phyloP scores from a whole-genome alignment of 2,329 filamentous ascomycete genomes.

The Pyricularia pennisetigena region DNA sequence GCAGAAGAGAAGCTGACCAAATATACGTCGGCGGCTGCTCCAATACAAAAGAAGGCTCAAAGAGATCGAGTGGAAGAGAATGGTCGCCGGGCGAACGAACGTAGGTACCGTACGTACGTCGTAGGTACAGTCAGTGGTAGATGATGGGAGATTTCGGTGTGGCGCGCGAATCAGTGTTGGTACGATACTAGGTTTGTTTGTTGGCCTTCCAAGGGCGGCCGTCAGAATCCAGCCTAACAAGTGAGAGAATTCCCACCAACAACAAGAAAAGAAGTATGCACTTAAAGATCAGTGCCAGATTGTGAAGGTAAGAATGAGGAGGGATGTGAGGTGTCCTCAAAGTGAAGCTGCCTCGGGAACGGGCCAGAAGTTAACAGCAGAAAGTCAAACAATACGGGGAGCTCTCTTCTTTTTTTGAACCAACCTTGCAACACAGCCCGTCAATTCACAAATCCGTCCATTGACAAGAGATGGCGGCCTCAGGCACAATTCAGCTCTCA shows the following conservation, averaged over 20 bases:
- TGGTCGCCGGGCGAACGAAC: not conserved
- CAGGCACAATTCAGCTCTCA: not conserved
- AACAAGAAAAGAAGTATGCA: not conserved
- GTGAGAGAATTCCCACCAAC: not conserved
- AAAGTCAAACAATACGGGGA: not conserved
- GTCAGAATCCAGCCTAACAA: not conserved
- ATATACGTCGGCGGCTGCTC: not conserved
- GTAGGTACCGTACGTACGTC: not conserved
- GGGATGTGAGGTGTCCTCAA: not conserved
- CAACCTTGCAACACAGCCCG: not conserved
- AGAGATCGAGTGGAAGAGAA: not conserved
- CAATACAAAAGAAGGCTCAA: not conserved
- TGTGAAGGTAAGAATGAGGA: not conserved
- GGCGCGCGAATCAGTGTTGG: not conserved
- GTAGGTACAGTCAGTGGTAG: not conserved
- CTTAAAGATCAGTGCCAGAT: not conserved
- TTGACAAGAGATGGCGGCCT: not conserved
- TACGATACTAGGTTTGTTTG: not conserved
- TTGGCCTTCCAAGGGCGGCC: not conserved
- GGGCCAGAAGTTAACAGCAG: not conserved
- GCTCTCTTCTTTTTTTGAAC: not conserved
- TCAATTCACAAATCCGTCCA: not conserved
- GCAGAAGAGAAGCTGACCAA: not conserved
- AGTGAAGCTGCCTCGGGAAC: not conserved
- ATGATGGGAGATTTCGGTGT: not conserved